Percentiles rank a stretch among this genome's conserved stretches.
phyloP scores from a whole-genome alignment of 345 rosid genomes.

The Bruguiera parviflora region DNA sequence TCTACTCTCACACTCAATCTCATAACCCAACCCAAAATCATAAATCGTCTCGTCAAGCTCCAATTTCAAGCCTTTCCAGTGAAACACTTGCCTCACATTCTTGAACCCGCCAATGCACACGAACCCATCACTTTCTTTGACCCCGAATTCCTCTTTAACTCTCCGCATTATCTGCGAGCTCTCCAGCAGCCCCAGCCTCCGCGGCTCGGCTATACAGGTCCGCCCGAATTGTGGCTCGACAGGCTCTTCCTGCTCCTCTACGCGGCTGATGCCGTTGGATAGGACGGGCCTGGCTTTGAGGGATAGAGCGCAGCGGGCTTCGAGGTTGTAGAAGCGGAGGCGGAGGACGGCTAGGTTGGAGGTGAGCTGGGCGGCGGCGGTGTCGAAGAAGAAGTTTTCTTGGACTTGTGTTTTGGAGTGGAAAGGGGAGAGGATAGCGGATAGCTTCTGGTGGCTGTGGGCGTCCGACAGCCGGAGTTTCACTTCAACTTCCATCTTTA shows the following conservation, averaged over 20 bases:
- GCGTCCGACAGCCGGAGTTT: slow-evolving; percentile 23
- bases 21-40: slow-evolving; percentile 28
- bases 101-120: slow-evolving; percentile 28
- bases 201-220: slow-evolving; percentile 14
- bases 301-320: slow-evolving; percentile 22
- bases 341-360: slow-evolving; percentile 23
- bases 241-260: slow-evolving; percentile 29
- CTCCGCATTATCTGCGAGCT: slow-evolving; percentile 20
- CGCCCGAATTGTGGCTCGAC: slow-evolving; percentile 19
- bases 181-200: slow-evolving; percentile 11
- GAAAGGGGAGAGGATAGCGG: slow-evolving; percentile 24
- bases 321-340: slow-evolving; percentile 29
- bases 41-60: slow-evolving; percentile 29
- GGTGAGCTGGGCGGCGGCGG: slow-evolving; percentile 15
- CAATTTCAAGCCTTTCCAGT: slow-evolving; percentile 20
- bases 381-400: slow-evolving; percentile 31
- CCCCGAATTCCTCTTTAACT: slow-evolving; percentile 23
- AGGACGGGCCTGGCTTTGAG: slow-evolving; percentile 24
- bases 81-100: slow-evolving; percentile 26
- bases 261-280: slow-evolving; percentile 25
- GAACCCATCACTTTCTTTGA: slow-evolving; percentile 12
- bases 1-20: slow-evolving; percentile 29
- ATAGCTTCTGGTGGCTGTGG: slow-evolving; percentile 18
- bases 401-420: slow-evolving; percentile 20
- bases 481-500: slow-evolving; percentile 26